Evolutionary conservation across 1,284 basidiomycete species (phyloP).

Genomic region (Sanguinoderma infundibulare): DNA sequence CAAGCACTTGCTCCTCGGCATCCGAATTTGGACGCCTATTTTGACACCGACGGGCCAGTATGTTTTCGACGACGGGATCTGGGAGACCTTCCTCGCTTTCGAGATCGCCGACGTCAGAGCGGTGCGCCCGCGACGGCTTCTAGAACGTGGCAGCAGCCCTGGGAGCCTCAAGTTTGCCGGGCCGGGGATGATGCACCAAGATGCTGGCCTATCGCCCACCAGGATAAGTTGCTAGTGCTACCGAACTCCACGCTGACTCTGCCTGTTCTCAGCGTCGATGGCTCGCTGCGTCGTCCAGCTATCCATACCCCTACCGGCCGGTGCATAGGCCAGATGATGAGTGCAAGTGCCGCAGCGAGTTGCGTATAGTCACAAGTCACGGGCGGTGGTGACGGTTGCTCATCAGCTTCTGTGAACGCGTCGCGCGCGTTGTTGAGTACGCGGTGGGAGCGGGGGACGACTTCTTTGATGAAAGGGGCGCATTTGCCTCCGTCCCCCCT

Average conservation of each 20-base stretch:
- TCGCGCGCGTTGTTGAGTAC: constrained; percentile 18
- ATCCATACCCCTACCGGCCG: not conserved
- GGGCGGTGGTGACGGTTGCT: constrained; percentile 12
- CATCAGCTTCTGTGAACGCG: constrained; percentile 28
- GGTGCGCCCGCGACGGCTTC: constrained; percentile 10
- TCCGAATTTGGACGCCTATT: not conserved
- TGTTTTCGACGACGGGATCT: not conserved
- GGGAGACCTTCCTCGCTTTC: constrained; percentile 3
- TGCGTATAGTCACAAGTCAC: constrained; percentile 17
- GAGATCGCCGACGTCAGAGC: constrained; percentile 9
- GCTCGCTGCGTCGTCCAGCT: not conserved
- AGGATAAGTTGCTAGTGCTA: not conserved
- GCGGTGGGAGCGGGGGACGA: constrained; percentile 9
- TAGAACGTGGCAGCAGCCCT: not conserved
- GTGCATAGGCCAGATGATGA: not conserved
- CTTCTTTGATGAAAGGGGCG: not conserved
- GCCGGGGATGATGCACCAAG: no score
- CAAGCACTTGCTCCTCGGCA: constrained; percentile 2
- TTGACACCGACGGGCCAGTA: not conserved
- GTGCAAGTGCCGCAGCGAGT: constrained; percentile 11
- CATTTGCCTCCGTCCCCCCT: constrained; percentile 14
- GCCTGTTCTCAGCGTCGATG: not conserved
- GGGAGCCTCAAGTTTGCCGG: not conserved
- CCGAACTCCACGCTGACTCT: not conserved
- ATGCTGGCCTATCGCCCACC: not conserved